Percentiles rank a stretch among this genome's conserved stretches.
Conservation (phyloP, 2,329 filamentous ascomycete genomes). For the Penicillium sp. region DNA sequence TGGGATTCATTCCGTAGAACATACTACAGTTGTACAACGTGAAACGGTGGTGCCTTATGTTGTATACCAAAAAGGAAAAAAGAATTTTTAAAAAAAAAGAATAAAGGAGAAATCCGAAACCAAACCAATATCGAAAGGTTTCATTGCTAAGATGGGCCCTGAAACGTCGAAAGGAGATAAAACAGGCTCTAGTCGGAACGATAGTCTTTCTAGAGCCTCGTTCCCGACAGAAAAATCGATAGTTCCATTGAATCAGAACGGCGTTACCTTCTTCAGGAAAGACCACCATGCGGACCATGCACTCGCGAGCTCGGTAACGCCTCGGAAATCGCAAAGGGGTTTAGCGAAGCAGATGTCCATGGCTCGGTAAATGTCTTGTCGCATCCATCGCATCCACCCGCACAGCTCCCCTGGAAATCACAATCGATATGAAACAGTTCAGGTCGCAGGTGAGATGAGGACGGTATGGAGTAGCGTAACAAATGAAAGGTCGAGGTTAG, state of each 20-base stretch:
- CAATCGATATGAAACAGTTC: conserved; percentile 24
- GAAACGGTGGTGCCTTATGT: too few relatives aligned
- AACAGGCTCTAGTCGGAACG: background rate
- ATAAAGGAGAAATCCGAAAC: background rate
- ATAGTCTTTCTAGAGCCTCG: conserved; percentile 12
- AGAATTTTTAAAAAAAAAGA: background rate
- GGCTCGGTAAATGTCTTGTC: conserved; percentile 14
- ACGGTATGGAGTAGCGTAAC: too few relatives aligned
- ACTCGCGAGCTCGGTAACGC: background rate
- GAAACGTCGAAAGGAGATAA: background rate
- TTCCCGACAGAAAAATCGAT: conserved; percentile 15
- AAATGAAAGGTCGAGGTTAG: background rate
- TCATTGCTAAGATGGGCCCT: background rate
- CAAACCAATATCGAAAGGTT: background rate
- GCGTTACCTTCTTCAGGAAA: conserved; percentile 13
- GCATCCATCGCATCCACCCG: conserved; percentile 5
- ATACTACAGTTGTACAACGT: too few relatives aligned
- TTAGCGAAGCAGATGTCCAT: conserved; percentile 11
- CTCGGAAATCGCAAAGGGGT: background rate
- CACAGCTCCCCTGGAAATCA: conserved; percentile 22
- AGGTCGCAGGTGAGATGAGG: conserved; percentile 24
- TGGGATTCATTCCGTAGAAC: too few relatives aligned
- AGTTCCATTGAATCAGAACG: conserved; percentile 4
- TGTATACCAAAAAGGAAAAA: background rate
- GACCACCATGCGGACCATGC: conserved; percentile 25